Base-by-base conservation (phyloP, 106 monocot species). In the Acorus calamus region DNA sequence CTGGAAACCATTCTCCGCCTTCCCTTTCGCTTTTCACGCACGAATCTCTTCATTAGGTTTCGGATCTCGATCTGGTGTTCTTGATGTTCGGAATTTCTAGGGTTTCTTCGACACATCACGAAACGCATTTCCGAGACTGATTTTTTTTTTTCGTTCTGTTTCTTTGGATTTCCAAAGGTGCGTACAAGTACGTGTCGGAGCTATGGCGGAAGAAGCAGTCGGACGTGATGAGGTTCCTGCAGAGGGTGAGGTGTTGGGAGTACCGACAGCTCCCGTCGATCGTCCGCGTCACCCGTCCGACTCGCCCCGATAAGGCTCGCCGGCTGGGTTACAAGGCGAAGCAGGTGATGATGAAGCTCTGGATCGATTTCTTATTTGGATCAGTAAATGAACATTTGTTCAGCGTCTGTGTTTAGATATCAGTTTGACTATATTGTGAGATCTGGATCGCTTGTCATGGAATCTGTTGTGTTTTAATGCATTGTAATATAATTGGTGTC, bases 141-240 rank as follows among this genome's bases (percentile, higher is more conserved):
- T 28, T 28, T 28, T 28, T 28, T 28, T 28, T 28, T 28, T 28
- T 28, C 28, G 28, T 28, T 28, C 28, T 28, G 28, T 28, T 28
- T 28, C 28, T 28, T 28, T 28, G 28, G 28, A 28, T 28, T 28
- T 28, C 28, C 28, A 28, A 28, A 82, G 86, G 86, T 12, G 86
- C 82, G 2, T 87, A 87, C 74, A 74, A 69, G 56, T 87, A 87
- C 60, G 82, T 82, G 52, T 74, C 79, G 57, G 86, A 87, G 74
- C 64, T 87, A 74, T 87, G 86, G 86, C 73, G 81, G 74, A 87
- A 82, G 74, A 87, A 87, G 71, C 82, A 82, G 63, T 76, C 76
- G 42, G 74, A 74, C 50, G 74, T 74, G 52, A 74, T 74, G 74
- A 42, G 74, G 49, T 74, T 68, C 61, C 4, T 74, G 46, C 74